A percentile compares a stretch with the other conserved stretches of the same genome.
Conservation (phyloP, 164 flowering plant species). For the Chloranthus sessilifolius region DNA sequence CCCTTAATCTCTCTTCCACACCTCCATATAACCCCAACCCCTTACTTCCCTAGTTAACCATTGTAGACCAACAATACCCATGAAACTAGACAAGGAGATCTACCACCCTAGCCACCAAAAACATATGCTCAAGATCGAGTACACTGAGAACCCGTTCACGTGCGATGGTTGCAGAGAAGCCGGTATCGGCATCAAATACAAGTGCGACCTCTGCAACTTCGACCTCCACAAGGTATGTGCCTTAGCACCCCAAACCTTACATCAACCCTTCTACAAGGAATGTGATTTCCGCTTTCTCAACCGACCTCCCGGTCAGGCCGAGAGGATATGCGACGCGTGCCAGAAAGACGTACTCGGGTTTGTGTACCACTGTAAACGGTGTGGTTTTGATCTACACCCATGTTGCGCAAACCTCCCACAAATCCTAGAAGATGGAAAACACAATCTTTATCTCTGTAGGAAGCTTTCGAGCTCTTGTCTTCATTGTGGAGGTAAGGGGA, state of each 20-base stretch:
- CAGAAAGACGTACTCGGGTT: conserved; percentile 37
- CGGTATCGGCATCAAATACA: conserved; percentile 52
- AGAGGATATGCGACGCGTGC: conserved; percentile 48
- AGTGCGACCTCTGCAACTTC: conserved; percentile 41
- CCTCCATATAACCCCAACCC: conserved; percentile 15
- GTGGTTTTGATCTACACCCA: conserved; percentile 66
- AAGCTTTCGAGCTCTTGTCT: conserved; percentile 42
- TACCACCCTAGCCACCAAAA: conserved; percentile 41
- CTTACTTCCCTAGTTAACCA: neutral
- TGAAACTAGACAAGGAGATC: conserved; percentile 49
- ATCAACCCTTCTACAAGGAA: conserved; percentile 47
- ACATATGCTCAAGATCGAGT: conserved; percentile 51
- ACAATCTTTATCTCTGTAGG: conserved; percentile 27
- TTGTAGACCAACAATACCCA: neutral
- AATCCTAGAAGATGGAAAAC: conserved; percentile 45
- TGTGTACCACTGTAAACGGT: conserved; percentile 45
- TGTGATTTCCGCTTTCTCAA: conserved; percentile 40
- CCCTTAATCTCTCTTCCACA: neutral
- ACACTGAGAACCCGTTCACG: conserved; percentile 49
- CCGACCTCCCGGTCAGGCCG: conserved; percentile 32
- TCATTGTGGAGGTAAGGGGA: conserved; percentile 47
- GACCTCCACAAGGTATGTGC: conserved; percentile 56
- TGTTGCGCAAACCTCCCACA: conserved; percentile 57
- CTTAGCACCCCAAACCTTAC: conserved; percentile 21
- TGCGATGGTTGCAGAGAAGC: conserved; percentile 74